A percentile compares a stretch with the other conserved stretches of the same genome.
These are phyloP conservation scores for Platanus orientalis DNA, from an alignment of 164 flowering plant species.

Conservation along the genomic window DNA sequence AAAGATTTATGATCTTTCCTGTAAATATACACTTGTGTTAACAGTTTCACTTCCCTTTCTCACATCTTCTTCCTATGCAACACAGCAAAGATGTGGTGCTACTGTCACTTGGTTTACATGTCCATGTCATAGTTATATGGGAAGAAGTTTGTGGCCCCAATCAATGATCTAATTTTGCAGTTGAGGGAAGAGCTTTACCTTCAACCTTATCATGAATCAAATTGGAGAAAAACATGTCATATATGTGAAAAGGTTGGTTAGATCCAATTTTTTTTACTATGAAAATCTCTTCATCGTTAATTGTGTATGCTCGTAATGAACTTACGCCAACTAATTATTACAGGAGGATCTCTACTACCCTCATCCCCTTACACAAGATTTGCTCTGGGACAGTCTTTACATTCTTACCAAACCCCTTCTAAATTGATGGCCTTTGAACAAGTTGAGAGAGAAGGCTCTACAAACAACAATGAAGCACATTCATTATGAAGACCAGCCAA, in stretches of 20 bases:
- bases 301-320: not conserved
- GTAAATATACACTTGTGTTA: no score
- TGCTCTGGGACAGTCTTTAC: constrained; percentile 42
- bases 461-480: no score
- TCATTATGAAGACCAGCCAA: no score
- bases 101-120: constrained; percentile 23
- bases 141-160: constrained; percentile 19
- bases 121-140: constrained; percentile 26
- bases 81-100: constrained; percentile 25
- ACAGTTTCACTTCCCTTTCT: no score
- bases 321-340: not conserved
- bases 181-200: no score
- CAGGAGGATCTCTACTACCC: constrained; percentile 50
- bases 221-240: constrained; percentile 17
- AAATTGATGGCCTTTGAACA: constrained; percentile 33
- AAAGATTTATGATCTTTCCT: no score
- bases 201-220: constrained; percentile 12
- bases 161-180: constrained; percentile 8
- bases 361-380: no score
- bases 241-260: constrained; percentile 16
- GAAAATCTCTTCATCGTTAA: no score
- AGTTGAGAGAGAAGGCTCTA: no score
- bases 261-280: not conserved
- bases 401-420: constrained; percentile 35
- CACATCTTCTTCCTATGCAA: not conserved